phyloP scores from a whole-genome alignment of 768 basidiomycete genomes.

The Rhodotorula toruloides region DNA sequence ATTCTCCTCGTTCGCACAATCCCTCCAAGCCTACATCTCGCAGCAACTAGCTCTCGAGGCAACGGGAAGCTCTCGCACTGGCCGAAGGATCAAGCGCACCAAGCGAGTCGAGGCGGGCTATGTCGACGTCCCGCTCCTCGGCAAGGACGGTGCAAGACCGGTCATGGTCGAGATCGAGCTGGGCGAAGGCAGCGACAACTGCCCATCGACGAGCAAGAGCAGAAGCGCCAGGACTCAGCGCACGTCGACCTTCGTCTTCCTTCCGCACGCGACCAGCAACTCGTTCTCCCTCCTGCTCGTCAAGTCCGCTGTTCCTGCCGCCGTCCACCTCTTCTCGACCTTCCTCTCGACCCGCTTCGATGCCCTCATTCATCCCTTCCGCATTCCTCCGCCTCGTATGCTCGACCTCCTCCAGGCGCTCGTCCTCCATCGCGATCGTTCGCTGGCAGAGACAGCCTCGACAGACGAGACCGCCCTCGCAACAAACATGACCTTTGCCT shows the following conservation, averaged over 20 bases:
- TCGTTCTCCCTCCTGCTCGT: conserved; percentile 7
- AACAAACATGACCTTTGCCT: conserved; percentile 3
- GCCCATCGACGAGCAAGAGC: not conserved
- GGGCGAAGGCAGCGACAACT: not conserved
- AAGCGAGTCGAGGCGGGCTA: conserved; percentile 9
- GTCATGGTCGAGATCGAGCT: conserved; percentile 7
- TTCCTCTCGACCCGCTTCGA: conserved; percentile 13
- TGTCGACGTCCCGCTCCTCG: not conserved
- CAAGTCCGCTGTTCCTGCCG: not conserved
- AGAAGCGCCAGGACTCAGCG: not conserved
- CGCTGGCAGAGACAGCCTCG: not conserved
- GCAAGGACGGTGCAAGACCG: not conserved
- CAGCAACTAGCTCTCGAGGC: not conserved
- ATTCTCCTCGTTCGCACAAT: not conserved
- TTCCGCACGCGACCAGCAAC: not conserved
- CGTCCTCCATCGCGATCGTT: not conserved
- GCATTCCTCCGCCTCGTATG: conserved; percentile 50
- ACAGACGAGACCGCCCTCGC: not conserved
- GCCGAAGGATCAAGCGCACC: not conserved
- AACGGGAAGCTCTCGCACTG: not conserved
- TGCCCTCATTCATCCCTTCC: not conserved
- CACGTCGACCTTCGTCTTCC: conserved; percentile 11
- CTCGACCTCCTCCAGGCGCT: conserved; percentile 54
- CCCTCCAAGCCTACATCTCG: not conserved
- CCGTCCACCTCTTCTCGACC: not conserved